Base-by-base conservation (phyloP, 257 asterid species). In the Fraxinus americana region DNA sequence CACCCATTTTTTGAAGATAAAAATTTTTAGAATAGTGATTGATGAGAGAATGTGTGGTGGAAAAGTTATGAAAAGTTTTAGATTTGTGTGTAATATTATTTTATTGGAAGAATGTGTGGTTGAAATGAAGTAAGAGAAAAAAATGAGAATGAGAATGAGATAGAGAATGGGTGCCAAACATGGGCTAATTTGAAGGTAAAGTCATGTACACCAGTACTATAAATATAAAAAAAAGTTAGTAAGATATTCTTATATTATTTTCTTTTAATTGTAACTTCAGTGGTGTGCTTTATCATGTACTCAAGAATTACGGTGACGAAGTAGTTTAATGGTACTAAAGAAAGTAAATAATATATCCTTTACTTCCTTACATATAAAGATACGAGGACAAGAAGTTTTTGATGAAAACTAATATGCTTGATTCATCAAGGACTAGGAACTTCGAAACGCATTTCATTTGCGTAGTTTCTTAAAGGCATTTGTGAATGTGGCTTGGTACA, bases 391-490 rank as follows among this genome's bases (percentile, higher is more conserved):
- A 59, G 32, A 0, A 21, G 32, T 63, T 63, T 23, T 59, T 23
- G 9, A 7, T 0, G 67, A 23, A 35, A 23, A 63, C 34, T 63
- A 25, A 7, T 48, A 65, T 73, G 23, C 52, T 32, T 5, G 71
- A 75, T 74, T 69, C 74, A 75, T 71, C 48, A 23, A 63, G 74
- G 73, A 57, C 32, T 8, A 63, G 68, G 32, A 63, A 63, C 68
- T 63, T 25, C 2, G 68, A 10, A 11, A 63, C 16, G 25, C 34
- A 63, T 25, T 23, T 72, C 54, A 74, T 65, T 81, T 67, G 43
- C 11, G 35, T 67, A 50, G 38, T 59, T 63, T 71, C 27, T 63
- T 63, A 50, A 35, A 17, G 23, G 48, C 16, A 23, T 5, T 6
- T 27, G 19, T 66, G 7, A 12, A 27, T 75, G 32, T 14, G 63